Evolutionary conservation across 176 grass and related monocot species (phyloP).

Genomic region (Hordeum vulgare): MorexV3_pseudomolecules_assembly NC_058520.1:126329778-126330277

Average conservation of each 20-base stretch:
- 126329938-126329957: too few species aligned
- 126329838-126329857: too few species aligned
- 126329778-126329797: too few species aligned
- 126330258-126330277: slow-evolving; percentile 85
- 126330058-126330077: slow-evolving; percentile 91
- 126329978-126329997: too few species aligned
- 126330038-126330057: slow-evolving; percentile 96
- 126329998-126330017: too few species aligned
- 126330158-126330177: slow-evolving; percentile 85
- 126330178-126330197: slow-evolving; percentile 92
- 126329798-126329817: too few species aligned
- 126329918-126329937: too few species aligned
- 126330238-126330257: slow-evolving; percentile 82
- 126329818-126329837: too few species aligned
- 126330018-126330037: slow-evolving; percentile 96
- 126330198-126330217: slow-evolving; percentile 77
- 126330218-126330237: slow-evolving; percentile 74
- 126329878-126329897: too few species aligned
- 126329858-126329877: too few species aligned
- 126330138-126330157: slow-evolving; percentile 88
- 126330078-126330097: slow-evolving; percentile 95
- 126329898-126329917: too few species aligned
- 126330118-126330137: slow-evolving; percentile 82
- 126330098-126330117: slow-evolving; percentile 88
- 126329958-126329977: too few species aligned